Evolutionary conservation across 192 early-diverging fungal species (phyloP).

Genomic region (Kappamyces sp.): DNA sequence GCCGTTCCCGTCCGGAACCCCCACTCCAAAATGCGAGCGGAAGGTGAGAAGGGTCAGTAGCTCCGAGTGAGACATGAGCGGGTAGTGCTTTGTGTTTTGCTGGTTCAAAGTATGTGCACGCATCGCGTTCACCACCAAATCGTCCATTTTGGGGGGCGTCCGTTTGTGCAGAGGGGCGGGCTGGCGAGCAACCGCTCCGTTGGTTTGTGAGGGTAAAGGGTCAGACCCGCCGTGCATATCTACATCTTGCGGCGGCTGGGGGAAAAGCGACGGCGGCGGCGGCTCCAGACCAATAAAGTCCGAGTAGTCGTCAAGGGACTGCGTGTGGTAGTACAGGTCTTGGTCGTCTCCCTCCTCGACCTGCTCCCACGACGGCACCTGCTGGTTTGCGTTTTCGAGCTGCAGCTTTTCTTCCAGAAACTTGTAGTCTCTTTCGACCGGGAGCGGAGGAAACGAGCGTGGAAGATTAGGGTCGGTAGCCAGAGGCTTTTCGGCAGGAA

Average conservation of each 20-base stretch:
- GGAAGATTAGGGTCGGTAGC: too few relatives aligned
- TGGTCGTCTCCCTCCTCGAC: conserved; percentile 1
- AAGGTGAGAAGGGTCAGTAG: neutral
- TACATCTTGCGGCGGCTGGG: neutral
- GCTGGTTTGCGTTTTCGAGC: neutral
- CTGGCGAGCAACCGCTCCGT: neutral
- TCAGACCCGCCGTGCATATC: neutral
- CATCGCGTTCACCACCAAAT: conserved; percentile 2
- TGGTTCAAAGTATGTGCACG: neutral
- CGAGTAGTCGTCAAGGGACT: conserved; percentile 1
- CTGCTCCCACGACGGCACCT: neutral
- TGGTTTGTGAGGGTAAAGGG: neutral
- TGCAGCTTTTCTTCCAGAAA: neutral
- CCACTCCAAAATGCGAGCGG: neutral
- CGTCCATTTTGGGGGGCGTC: neutral
- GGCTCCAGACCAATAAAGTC: neutral
- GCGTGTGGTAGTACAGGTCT: neutral
- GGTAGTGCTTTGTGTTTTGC: neutral
- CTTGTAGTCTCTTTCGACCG: conserved; percentile 1
- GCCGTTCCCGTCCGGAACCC: neutral
- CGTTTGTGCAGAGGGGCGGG: neutral
- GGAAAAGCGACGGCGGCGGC: neutral
- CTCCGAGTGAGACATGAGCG: neutral
- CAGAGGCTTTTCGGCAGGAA: too few relatives aligned
- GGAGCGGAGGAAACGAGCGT: neutral